Conservation (phyloP, 2,329 filamentous ascomycete genomes). For the Huntiella decipiens region DNA sequence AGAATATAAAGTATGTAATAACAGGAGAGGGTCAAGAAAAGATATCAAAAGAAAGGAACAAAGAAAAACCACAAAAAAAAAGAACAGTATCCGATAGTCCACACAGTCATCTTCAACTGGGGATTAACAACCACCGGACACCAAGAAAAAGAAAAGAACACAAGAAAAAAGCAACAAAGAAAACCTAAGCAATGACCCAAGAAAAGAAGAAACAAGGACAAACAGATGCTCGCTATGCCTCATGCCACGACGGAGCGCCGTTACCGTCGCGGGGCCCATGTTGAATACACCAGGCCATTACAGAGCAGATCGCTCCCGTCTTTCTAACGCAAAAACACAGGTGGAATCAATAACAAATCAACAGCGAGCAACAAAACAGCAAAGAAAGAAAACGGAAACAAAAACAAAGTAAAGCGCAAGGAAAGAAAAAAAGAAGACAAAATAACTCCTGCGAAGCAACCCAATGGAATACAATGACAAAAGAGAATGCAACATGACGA, state of each 20-base stretch:
- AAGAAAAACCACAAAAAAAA: neutral
- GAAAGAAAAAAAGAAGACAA: conserved; percentile 14
- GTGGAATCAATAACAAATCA: neutral
- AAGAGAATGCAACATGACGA: conserved; percentile 13
- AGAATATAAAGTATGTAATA: conserved; percentile 11
- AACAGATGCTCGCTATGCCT: conserved; percentile 4
- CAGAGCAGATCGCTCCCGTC: neutral
- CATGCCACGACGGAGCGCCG: neutral
- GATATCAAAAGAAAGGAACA: neutral
- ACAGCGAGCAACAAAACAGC: neutral
- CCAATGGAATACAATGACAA: conserved; percentile 4
- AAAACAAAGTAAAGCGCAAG: conserved; percentile 10
- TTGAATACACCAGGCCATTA: too few species aligned
- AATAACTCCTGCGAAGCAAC: conserved; percentile 10
- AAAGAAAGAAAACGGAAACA: neutral
- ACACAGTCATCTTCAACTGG: neutral
- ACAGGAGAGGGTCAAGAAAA: conserved; percentile 11
- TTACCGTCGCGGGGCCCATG: too few species aligned
- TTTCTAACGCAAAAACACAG: neutral
- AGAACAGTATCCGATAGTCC: neutral
- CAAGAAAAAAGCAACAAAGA: neutral
- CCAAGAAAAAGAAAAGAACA: conserved; percentile 7
- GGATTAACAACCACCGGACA: neutral
- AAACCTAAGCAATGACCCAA: neutral
- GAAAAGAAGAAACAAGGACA: conserved; percentile 8